phyloP scores from a whole-genome alignment of 441 rosid genomes.

The Adansonia gregorii region DNA sequence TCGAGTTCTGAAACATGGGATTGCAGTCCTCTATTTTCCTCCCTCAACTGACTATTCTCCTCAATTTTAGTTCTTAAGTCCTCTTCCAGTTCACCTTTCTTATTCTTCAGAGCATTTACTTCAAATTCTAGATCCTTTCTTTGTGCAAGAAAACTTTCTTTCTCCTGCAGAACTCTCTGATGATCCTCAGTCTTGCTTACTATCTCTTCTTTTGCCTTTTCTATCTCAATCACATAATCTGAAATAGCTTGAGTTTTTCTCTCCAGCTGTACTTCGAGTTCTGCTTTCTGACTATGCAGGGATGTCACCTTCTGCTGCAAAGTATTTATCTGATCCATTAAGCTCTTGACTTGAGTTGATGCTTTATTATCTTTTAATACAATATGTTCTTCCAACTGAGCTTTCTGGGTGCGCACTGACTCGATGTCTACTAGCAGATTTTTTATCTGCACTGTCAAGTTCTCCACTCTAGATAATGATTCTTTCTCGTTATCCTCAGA shows the following conservation, averaged over 20 bases:
- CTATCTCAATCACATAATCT: constrained; percentile 1
- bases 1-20: constrained; percentile 58
- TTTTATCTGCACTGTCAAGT: constrained; percentile 30
- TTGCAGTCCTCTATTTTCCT: constrained; percentile 44
- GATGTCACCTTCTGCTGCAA: constrained; percentile 47
- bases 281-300: constrained; percentile 43
- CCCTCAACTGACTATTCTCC: constrained; percentile 42
- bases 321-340: constrained; percentile 45
- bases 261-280: constrained; percentile 52
- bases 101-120: constrained; percentile 49
- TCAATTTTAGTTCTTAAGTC: constrained; percentile 42
- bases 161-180: constrained; percentile 52
- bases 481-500: constrained; percentile 58
- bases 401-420: constrained; percentile 43
- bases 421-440: constrained; percentile 38
- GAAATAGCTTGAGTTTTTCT: constrained; percentile 23
- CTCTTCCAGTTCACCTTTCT: constrained; percentile 57
- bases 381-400: constrained; percentile 54
- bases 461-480: constrained; percentile 56
- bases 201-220: constrained; percentile 18
- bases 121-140: constrained; percentile 47
- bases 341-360: constrained; percentile 41
- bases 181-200: constrained; percentile 21
- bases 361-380: constrained; percentile 49
- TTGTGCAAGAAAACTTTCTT: constrained; percentile 44